These are phyloP conservation scores for Colletotrichum salicis DNA, from an alignment of 2,329 filamentous ascomycete species.

Conservation along the genomic window DNA sequence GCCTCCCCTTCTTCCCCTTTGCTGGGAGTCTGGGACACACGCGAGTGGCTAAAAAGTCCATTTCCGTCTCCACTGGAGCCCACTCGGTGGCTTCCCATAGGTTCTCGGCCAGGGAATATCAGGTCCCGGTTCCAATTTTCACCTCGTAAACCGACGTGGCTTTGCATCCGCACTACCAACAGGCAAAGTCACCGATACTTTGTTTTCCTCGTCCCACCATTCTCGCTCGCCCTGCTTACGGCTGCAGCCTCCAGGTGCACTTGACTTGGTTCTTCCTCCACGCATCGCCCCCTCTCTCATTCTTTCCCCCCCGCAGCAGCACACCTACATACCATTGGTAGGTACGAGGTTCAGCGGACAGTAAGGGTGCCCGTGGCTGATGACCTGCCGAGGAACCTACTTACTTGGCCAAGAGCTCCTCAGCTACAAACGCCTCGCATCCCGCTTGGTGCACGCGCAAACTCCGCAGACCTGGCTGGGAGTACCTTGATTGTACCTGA, in stretches of 20 bases:
- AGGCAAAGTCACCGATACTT: conserved; percentile 4
- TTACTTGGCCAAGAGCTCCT: not conserved
- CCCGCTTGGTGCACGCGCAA: not conserved
- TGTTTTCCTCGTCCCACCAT: not conserved
- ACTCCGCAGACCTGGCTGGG: not conserved
- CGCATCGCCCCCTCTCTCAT: not conserved
- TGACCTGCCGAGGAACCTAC: not conserved
- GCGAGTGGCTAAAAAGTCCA: not conserved
- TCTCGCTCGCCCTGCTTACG: not conserved
- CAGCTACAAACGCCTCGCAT: not conserved
- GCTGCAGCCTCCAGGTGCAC: not conserved
- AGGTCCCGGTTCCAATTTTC: conserved; percentile 4
- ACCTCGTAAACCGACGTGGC: conserved; percentile 31
- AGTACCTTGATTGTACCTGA: not conserved
- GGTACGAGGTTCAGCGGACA: not conserved
- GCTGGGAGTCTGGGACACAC: not conserved
- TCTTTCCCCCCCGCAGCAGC: not conserved
- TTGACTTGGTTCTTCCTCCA: not conserved
- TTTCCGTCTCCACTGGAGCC: not conserved
- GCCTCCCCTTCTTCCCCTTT: conserved; percentile 14
- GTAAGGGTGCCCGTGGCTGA: conserved; percentile 1
- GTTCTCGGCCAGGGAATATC: not conserved
- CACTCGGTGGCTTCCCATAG: not conserved
- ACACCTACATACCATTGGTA: too few relatives aligned
- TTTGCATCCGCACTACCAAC: conserved; percentile 13